phyloP scores from a whole-genome alignment of 164 flowering plant species.

The Stephania yunnanensis region DNA sequence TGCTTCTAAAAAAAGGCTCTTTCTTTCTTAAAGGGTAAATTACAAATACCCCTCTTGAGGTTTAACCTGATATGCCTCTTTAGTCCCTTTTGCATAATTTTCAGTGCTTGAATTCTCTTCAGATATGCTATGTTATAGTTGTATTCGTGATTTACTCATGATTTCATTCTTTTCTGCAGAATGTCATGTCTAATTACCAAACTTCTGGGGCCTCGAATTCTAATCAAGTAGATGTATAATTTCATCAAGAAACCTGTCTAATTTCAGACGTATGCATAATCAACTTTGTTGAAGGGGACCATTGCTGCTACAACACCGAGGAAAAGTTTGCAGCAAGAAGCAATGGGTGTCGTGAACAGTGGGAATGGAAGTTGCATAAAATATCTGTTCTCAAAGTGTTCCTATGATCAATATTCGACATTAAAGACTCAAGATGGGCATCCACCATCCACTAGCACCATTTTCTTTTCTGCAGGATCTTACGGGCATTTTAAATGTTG shows the following conservation, averaged over 20 bases:
- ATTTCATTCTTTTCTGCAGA: not conserved
- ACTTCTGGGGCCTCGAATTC: not conserved
- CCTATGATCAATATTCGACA: not conserved
- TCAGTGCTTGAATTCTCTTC: no score
- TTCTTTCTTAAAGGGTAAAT: not conserved
- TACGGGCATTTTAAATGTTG: no score
- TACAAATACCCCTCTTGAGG: no score
- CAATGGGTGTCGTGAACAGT: no score
- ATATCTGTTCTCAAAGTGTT: not conserved
- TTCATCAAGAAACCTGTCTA: no score
- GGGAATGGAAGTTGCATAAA: no score
- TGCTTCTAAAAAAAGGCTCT: not conserved
- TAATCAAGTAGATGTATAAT: not conserved
- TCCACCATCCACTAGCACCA: not conserved
- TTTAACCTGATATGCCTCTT: no score
- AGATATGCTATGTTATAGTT: not conserved
- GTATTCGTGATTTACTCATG: not conserved
- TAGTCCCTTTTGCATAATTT: no score
- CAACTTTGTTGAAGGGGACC: no score
- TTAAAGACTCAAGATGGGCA: not conserved
- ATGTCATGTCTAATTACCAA: not conserved
- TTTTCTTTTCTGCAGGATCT: not conserved
- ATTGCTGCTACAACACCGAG: no score
- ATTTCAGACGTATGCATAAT: no score
- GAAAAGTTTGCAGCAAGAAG: no score